Base-by-base conservation (phyloP, 2,329 filamentous ascomycete species). In the Claviceps pazoutovae region DNA sequence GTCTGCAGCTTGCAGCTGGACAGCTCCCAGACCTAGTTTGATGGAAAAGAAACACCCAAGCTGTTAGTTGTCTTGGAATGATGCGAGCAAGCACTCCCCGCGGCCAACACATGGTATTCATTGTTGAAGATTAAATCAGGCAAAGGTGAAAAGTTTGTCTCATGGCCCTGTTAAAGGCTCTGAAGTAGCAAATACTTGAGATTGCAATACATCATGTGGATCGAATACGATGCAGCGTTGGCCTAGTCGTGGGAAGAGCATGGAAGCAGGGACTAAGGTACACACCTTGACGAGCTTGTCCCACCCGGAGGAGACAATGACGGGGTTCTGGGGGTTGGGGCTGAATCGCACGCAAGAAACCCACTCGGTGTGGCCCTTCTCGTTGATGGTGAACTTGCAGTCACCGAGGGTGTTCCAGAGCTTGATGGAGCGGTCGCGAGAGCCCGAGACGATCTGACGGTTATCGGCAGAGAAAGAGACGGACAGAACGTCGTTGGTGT, bases 151-250 rank as follows among this genome's bases (percentile, higher is more conserved):
- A 82, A 80, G 75, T 78, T 94, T 83, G 88, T 98, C 91, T 98
- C 93, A 97, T 95, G 73, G 88, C 90, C 81, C 72, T 16, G 6
- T 23, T 1, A 69, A 71, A 69, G 82, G 88, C 89, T 98, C 93
- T 96, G 91, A 97, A 98, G 93, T 97, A 97, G 93, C 93, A 97
- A 97, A 97, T 97, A 97, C 90, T 88, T 89, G 76, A 70, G 72
- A 74, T 82, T 86, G 83, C 80, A 86, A 82, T 85, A 80, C 91
- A 97, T 97, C 91, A 89, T 93, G 71, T 82, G 36, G 49, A 54
- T 23, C 4, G 9, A 39, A 26, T 55, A 53, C 51, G 38, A 17
- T 19, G 13, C 52, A 43, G 17, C 42, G 45, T 38, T 52, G 34
- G 52, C 16, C 34, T 9, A 9, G 19, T 39, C 42, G 36, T 50